Evolutionary conservation across 768 basidiomycete species (phyloP).

Genomic region (Podaxis rugospora): DNA sequence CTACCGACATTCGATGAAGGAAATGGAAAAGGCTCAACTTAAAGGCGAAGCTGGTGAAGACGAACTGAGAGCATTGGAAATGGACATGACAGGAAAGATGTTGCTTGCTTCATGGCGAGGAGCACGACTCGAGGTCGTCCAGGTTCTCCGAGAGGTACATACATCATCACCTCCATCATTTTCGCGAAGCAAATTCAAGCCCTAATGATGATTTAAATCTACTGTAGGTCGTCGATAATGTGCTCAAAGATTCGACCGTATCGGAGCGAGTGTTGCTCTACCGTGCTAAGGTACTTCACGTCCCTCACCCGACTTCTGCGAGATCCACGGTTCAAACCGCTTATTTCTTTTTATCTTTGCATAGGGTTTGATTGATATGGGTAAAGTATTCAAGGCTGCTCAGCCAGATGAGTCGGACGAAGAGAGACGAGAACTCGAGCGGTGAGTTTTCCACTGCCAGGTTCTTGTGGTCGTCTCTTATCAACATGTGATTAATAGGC

Average conservation of each 20-base stretch:
- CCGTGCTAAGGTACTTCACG: conserved; percentile 70
- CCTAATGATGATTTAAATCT: neutral
- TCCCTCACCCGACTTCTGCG: neutral
- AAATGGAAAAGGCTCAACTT: conserved; percentile 87
- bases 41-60: conserved; percentile 90
- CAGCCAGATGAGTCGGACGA: conserved; percentile 88
- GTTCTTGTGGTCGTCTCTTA: neutral
- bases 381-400: conserved; percentile 84
- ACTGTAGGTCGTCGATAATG: conserved; percentile 70
- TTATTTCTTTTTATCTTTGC: neutral
- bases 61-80: conserved; percentile 79
- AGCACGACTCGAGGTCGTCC: conserved; percentile 90
- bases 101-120: conserved; percentile 98
- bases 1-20: conserved; percentile 33
- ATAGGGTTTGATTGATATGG: conserved; percentile 83
- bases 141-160: conserved; percentile 70
- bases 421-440: conserved; percentile 91
- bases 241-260: conserved; percentile 74
- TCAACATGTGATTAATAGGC: conserved; percentile 35
- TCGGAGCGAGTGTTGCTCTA: conserved; percentile 69
- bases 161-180: neutral
- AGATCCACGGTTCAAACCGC: neutral
- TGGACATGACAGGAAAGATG: conserved; percentile 94
- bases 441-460: conserved; percentile 41
- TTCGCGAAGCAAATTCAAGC: conserved; percentile 1